Conservation (phyloP, 2,329 filamentous ascomycete genomes). For the Diaporthe capsici region DNA sequence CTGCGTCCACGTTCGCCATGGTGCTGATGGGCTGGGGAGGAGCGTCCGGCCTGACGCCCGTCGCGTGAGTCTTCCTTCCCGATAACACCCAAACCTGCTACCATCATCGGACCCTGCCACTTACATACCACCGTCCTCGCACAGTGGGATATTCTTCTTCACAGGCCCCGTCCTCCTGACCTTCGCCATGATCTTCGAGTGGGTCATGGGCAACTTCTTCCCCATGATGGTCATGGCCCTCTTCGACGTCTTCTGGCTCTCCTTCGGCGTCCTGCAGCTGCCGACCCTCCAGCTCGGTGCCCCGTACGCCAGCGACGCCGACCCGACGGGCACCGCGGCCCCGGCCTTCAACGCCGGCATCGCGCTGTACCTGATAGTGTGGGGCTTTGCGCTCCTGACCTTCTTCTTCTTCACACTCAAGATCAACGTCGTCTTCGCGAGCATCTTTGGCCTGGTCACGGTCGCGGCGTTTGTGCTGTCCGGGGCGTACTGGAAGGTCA, state of each 20-base stretch:
- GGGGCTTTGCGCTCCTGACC: slow-evolving; percentile 66
- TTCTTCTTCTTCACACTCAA: slow-evolving; percentile 65
- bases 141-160: slow-evolving; percentile 56
- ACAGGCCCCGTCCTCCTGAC: slow-evolving; percentile 62
- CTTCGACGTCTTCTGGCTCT: slow-evolving; percentile 62
- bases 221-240: slow-evolving; percentile 67
- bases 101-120: too few species aligned
- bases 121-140: not conserved
- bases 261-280: slow-evolving; percentile 64
- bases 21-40: slow-evolving; percentile 56
- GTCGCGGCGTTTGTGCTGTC: slow-evolving; percentile 60
- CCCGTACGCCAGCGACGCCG: slow-evolving; percentile 57
- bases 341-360: slow-evolving; percentile 64
- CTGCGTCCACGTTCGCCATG: slow-evolving; percentile 55
- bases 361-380: slow-evolving; percentile 64
- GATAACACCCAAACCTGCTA: too few species aligned
- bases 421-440: slow-evolving; percentile 64
- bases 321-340: slow-evolving; percentile 58
- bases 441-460: slow-evolving; percentile 63
- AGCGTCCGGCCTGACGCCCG: slow-evolving; percentile 50
- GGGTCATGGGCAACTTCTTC: slow-evolving; percentile 66
- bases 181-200: slow-evolving; percentile 64
- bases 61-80: slow-evolving; percentile 48
- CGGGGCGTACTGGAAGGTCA: slow-evolving; percentile 64
- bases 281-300: slow-evolving; percentile 62